Percentiles rank a stretch among this genome's conserved stretches.
phyloP scores from a whole-genome alignment of 1,284 basidiomycete species.

The Austroboletus rostrupii region DNA sequence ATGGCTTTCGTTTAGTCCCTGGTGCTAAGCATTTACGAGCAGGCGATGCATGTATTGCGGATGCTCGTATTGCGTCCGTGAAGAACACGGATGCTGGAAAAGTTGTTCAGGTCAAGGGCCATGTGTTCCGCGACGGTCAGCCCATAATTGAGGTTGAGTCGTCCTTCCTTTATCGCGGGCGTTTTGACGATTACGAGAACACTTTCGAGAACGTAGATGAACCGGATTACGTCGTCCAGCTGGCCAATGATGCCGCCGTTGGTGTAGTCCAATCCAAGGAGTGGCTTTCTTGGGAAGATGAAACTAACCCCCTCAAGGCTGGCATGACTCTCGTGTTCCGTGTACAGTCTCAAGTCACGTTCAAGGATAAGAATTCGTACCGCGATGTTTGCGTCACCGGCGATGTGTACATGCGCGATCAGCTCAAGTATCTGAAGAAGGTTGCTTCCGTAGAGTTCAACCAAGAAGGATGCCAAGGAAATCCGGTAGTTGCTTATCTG shows the following conservation, averaged over 20 bases:
- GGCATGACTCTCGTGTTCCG: slow-evolving; percentile 90
- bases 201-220: slow-evolving; percentile 93
- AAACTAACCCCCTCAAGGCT: slow-evolving; percentile 70
- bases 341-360: slow-evolving; percentile 79
- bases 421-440: slow-evolving; percentile 82
- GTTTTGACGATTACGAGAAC: slow-evolving; percentile 90
- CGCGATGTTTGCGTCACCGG: slow-evolving; percentile 81
- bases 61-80: slow-evolving; percentile 86
- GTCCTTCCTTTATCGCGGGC: slow-evolving; percentile 94
- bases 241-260: slow-evolving; percentile 77
- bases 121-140: slow-evolving; percentile 70
- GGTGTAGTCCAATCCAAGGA: slow-evolving; percentile 94
- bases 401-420: slow-evolving; percentile 81
- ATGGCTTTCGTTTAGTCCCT: slow-evolving; percentile 88
- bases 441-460: slow-evolving; percentile 87
- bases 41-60: slow-evolving; percentile 88
- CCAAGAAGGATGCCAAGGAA: slow-evolving; percentile 85
- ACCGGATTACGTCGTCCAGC: slow-evolving; percentile 79
- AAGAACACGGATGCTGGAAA: slow-evolving; percentile 92
- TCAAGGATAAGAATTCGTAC: slow-evolving; percentile 89
- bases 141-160: slow-evolving; percentile 93
- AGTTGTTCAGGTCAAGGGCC: slow-evolving; percentile 88
- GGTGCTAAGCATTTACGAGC: slow-evolving; percentile 75
- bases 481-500: slow-evolving; percentile 91
- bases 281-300: slow-evolving; percentile 96